phyloP scores from a whole-genome alignment of 345 rosid genomes.

The Hypericum perforatum region DNA sequence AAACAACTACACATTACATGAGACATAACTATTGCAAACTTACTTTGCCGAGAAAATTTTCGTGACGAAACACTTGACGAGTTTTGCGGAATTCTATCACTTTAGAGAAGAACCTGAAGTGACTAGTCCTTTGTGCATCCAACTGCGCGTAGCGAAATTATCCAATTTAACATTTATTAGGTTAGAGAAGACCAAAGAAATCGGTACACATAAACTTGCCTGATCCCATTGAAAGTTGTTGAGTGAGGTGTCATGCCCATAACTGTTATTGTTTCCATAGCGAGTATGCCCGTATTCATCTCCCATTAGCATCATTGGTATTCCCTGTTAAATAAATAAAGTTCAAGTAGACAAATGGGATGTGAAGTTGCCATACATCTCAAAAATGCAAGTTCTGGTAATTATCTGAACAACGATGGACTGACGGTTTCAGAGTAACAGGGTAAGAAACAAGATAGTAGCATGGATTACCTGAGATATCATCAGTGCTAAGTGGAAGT shows the following conservation, averaged over 20 bases:
- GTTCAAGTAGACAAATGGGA: constrained; percentile 7
- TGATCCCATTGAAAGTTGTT: constrained; percentile 79
- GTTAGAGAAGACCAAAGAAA: neutral
- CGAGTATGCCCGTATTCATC: constrained; percentile 91
- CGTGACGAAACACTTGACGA: constrained; percentile 38
- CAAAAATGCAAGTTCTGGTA: neutral
- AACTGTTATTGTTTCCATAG: constrained; percentile 87
- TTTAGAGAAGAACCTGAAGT: constrained; percentile 80
- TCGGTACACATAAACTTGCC: constrained; percentile 24
- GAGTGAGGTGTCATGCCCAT: constrained; percentile 76
- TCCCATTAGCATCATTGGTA: constrained; percentile 96
- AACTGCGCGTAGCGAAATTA: constrained; percentile 31
- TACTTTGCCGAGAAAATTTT: constrained; percentile 60
- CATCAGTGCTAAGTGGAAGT: constrained; percentile 84
- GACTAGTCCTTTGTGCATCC: constrained; percentile 39
- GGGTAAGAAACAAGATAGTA: neutral
- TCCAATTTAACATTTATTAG: constrained; percentile 6
- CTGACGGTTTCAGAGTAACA: too few relatives aligned
- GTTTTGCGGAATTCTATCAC: constrained; percentile 48
- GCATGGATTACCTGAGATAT: constrained; percentile 58
- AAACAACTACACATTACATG: neutral
- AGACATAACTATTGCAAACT: constrained; percentile 9
- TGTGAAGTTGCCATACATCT: neutral
- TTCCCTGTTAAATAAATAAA: constrained; percentile 41
- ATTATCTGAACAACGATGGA: too few relatives aligned